Base-by-base conservation (phyloP, 1,139 yeast genomes). In the Yamadazyma triangularis region DNA sequence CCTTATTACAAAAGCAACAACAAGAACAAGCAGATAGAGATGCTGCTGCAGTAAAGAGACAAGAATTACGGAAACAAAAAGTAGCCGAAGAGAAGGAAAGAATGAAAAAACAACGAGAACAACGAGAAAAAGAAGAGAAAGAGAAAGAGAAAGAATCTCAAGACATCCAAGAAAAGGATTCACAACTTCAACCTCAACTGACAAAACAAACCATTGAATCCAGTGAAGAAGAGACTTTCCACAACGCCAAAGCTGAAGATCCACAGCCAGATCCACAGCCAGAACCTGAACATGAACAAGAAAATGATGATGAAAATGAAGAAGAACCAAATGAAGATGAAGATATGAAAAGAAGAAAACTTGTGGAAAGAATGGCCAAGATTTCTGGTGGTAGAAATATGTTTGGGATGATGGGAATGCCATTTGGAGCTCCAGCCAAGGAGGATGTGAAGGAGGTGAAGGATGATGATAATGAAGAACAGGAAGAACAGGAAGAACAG, bases 281-380 rank as follows among this genome's bases (percentile, higher is more conserved):
- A 8, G 26, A 24, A 14, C 15, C 26, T 7, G 11, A 16, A 8
- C 24, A 27, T 19, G 19, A 26, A 6, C 33, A 35, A 5, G 35
- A 43, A 25, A 44, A 25, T 15, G 45, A 32, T 8, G 45, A 36
- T 12, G 41, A 32, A 22, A 48, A 38, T 4, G 44, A 44, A 13
- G 58, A 46, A n/a, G 51, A 38, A 2, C 58, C 42, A 2, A 61
- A 73, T 26, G 89, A 81, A 26, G 82, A 79, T 28, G 97, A 88
- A 51, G 96, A 87, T 43, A 68, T 81, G 12, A 77, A 82, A 39
- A 75, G 94, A 48, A 73, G 83, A 36, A 87, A 80, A 11, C 68
- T 91, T 35, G 81, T 95, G 21, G 96, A 86, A 45, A 76, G 97
- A 43, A 91, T 91, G 96, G 98, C 99, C 13, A 87, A 83, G 47